A percentile compares a stretch with the other conserved stretches of the same genome.
phyloP scores from a whole-genome alignment of 805 yeast genomes.

The Wickerhamomyces tratensis region DNA sequence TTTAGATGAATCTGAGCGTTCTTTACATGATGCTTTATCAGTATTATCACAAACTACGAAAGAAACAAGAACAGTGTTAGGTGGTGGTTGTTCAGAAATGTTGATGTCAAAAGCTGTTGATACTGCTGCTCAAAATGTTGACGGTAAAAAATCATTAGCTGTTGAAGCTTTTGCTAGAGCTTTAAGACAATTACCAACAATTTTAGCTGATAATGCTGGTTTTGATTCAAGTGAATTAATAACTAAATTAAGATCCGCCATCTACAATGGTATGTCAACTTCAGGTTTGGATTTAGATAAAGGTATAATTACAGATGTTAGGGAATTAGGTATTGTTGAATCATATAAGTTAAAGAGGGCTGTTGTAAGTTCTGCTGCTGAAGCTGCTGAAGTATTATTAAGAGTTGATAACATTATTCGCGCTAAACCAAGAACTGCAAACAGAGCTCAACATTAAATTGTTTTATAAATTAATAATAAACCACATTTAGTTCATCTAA shows the following conservation, averaged over 20 bases:
- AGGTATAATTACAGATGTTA: conserved; percentile 88
- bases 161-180: conserved; percentile 93
- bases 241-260: conserved; percentile 76
- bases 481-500: too few species aligned
- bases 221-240: conserved; percentile 89
- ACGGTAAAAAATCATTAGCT: conserved; percentile 90
- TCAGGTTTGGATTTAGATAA: conserved; percentile 82
- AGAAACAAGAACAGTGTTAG: conserved; percentile 93
- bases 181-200: conserved; percentile 88
- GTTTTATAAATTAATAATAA: too few species aligned
- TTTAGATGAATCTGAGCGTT: conserved; percentile 94
- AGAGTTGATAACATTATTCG: conserved; percentile 96
- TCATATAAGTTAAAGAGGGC: conserved; percentile 87
- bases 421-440: conserved; percentile 96
- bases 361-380: conserved; percentile 93
- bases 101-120: conserved; percentile 90
- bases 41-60: conserved; percentile 57
- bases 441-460: conserved; percentile 38
- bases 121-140: conserved; percentile 38
- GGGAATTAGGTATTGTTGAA: conserved; percentile 88
- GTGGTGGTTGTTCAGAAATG: conserved; percentile 99
- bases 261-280: conserved; percentile 82
- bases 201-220: conserved; percentile 96
- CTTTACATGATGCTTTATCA: conserved; percentile 88
- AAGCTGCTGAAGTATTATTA: conserved; percentile 91